Base-by-base conservation (phyloP, 2,329 filamentous ascomycete species). In the Ceratocystis ficicola region DNA sequence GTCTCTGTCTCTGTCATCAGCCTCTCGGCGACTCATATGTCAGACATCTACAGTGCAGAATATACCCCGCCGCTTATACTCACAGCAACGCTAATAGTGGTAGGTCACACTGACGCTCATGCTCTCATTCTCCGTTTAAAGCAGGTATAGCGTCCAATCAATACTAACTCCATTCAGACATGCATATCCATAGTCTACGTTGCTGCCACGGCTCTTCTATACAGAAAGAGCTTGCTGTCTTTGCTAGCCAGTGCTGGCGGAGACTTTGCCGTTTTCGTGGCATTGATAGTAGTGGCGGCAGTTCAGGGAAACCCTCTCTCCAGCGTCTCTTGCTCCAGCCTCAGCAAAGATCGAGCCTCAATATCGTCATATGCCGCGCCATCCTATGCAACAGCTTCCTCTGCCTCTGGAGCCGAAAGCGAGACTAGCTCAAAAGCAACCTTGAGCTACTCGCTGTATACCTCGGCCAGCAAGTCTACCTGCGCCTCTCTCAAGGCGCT, bases 401-500 rank as follows among this genome's bases (percentile, higher is more conserved):
- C 50, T 15, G 41, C 28, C 48, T 12, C 36, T 32, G 62, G 66
- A 44, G 62, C 25, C 10, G 57, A 48, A 61, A 66, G 73, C 44
- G 76, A 75, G n/a, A 10, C 55, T 0, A 5, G 6, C 55, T 10
- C 25, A 3, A 36, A 30, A 25, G 32, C 30, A n/a, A 17, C 28
- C 55, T n/a, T 59, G 28, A 36, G 28, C 69, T 80, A 78, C 71
- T 74, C 79, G 64, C 73, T 77, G 57, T 81, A 82, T 75, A 78
- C 80, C 25, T 78, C 79, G 65, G 77, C 78, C 3, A 80, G 79
- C 70, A 80, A 79, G 73, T 74, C 81, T 20, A 88, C 88, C 65
- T 96, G 92, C 77, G 85, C 86, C 72, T 86, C 94, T 78, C 85
- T 91, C 74, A 95, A 95, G 80, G 84, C 88, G 17, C 83, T 94